Percentiles rank a stretch among this genome's conserved stretches.
Evolutionary conservation across 2,329 filamentous ascomycete genomes (phyloP).

Genomic region (Epichloe baconii): DNA sequence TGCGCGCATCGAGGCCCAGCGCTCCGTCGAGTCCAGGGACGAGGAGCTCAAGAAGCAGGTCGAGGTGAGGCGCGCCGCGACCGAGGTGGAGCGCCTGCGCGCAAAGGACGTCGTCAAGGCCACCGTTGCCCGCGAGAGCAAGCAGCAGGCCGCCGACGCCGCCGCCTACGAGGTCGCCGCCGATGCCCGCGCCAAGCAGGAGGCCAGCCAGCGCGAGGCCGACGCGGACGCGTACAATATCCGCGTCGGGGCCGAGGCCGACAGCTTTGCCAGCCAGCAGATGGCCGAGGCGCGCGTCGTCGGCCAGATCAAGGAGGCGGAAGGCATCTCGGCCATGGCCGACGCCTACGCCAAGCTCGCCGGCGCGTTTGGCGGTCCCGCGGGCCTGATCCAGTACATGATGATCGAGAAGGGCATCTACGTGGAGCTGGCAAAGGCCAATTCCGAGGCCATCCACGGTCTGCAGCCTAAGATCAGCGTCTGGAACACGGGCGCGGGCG

Average conservation of each 20-base stretch:
- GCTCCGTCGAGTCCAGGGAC: slow-evolving; percentile 61
- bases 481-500: slow-evolving; percentile 62
- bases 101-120: slow-evolving; percentile 70
- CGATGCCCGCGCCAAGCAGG: slow-evolving; percentile 42
- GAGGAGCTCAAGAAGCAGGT: slow-evolving; percentile 70
- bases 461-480: slow-evolving; percentile 81
- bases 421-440: slow-evolving; percentile 63
- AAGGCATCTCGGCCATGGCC: slow-evolving; percentile 65
- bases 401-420: slow-evolving; percentile 80
- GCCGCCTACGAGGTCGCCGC: slow-evolving; percentile 51
- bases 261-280: slow-evolving; percentile 25
- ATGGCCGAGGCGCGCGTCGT: slow-evolving; percentile 48
- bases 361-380: slow-evolving; percentile 62
- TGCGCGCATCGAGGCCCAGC: slow-evolving; percentile 58
- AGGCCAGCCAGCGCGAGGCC: slow-evolving; percentile 37
- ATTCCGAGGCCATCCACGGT: slow-evolving; percentile 61
- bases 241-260: slow-evolving; percentile 31
- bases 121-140: slow-evolving; percentile 52
- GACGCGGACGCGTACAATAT: slow-evolving; percentile 40
- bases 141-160: slow-evolving; percentile 55
- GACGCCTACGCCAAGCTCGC: slow-evolving; percentile 65
- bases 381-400: slow-evolving; percentile 68
- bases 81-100: slow-evolving; percentile 68
- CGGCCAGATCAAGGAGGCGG: slow-evolving; percentile 57
- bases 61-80: slow-evolving; percentile 62